Percentiles rank a stretch among this genome's conserved stretches.
Conservation (phyloP, 2,329 filamentous ascomycete genomes). For the Colletotrichum truncatum region DNA sequence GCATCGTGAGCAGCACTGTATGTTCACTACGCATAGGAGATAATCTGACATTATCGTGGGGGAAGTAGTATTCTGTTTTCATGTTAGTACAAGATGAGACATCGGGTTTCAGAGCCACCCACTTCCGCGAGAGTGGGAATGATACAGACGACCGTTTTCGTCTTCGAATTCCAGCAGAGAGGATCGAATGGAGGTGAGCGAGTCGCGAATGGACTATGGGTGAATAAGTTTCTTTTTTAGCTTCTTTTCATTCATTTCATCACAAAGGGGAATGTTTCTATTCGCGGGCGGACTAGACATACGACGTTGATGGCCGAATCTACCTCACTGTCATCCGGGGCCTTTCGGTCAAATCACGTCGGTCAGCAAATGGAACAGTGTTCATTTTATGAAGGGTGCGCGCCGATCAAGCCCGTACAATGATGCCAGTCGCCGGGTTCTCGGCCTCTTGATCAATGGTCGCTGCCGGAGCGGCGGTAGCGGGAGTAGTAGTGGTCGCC, state of each 20-base stretch:
- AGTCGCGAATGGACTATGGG: slow-evolving; percentile 14
- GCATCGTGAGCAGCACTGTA: rapidly evolving
- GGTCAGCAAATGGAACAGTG: background rate
- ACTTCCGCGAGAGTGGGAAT: slow-evolving; percentile 24
- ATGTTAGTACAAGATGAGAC: background rate
- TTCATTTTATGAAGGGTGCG: too few relatives aligned
- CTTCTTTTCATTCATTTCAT: rapidly evolving
- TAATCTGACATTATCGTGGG: slow-evolving; percentile 10
- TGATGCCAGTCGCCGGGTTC: slow-evolving; percentile 23
- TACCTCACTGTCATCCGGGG: slow-evolving; percentile 6
- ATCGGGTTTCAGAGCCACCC: rapidly evolving
- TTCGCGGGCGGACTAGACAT: background rate
- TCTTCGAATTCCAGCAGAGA: slow-evolving; percentile 21
- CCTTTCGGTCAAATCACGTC: background rate
- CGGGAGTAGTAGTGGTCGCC: background rate
- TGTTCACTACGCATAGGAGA: background rate
- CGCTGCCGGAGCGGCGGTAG: background rate
- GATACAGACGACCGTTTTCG: slow-evolving; percentile 11
- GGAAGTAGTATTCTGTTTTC: slow-evolving; percentile 18
- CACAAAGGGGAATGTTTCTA: background rate
- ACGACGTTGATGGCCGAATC: slow-evolving; percentile 22
- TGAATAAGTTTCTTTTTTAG: background rate
- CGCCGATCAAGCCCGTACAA: slow-evolving; percentile 8
- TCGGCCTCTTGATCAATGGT: background rate
- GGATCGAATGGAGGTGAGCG: slow-evolving; percentile 17